Evolutionary conservation across 2,329 filamentous ascomycete species (phyloP).

Genomic region (Pseudopithomyces maydicus): DNA sequence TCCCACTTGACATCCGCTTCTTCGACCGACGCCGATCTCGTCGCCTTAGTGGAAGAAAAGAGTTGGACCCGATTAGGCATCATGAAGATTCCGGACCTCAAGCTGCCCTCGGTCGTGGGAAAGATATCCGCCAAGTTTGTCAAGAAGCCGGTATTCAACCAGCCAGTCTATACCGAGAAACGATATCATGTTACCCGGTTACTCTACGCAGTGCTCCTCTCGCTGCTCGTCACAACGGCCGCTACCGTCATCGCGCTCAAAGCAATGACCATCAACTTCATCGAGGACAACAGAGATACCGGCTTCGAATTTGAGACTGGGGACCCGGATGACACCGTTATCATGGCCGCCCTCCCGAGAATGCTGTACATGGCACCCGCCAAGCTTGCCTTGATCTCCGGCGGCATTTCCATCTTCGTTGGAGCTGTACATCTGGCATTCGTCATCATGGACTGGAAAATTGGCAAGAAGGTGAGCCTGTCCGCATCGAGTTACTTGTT

Average conservation of each 20-base stretch:
- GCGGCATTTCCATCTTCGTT: conserved; percentile 26
- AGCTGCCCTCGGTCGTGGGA: conserved; percentile 15
- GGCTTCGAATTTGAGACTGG: conserved; percentile 34
- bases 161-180: conserved; percentile 17
- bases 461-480: conserved; percentile 26
- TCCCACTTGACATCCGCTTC: not conserved
- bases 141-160: conserved; percentile 27
- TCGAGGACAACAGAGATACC: conserved; percentile 36
- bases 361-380: conserved; percentile 32
- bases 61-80: conserved; percentile 1
- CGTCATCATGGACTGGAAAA: conserved; percentile 31
- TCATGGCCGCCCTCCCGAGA: conserved; percentile 37
- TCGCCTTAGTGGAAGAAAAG: not conserved
- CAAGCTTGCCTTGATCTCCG: conserved; percentile 33
- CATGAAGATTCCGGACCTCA: conserved; percentile 19
- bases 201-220: conserved; percentile 24
- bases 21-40: not conserved
- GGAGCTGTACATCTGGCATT: conserved; percentile 27
- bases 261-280: conserved; percentile 37
- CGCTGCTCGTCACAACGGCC: conserved; percentile 23
- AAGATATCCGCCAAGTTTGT: conserved; percentile 14
- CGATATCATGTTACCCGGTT: conserved; percentile 26
- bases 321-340: conserved; percentile 15
- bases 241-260: conserved; percentile 32
- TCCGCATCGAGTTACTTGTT: not conserved